Percentiles rank a stretch among this genome's conserved stretches.
phyloP scores from a whole-genome alignment of 345 rosid genomes.

The Dimocarpus longan region DNA sequence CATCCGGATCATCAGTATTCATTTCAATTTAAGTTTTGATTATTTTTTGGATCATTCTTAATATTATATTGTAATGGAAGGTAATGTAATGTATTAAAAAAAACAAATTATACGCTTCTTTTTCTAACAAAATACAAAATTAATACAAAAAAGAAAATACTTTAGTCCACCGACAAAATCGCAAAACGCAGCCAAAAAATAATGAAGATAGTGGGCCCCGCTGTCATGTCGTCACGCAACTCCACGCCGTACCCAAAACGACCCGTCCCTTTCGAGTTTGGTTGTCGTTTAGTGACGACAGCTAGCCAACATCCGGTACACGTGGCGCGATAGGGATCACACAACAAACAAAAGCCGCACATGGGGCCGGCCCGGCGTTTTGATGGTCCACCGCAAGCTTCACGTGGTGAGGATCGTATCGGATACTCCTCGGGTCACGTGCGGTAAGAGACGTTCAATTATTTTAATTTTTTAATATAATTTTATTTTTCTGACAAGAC shows the following conservation, averaged over 20 bases:
- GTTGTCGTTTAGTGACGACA: neutral
- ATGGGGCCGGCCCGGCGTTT: neutral
- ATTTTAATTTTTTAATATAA: too few species aligned
- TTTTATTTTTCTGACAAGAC: too few species aligned
- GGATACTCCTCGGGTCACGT: slow-evolving; percentile 28
- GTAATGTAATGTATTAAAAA: too few species aligned
- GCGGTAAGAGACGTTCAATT: neutral
- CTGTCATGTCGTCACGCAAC: neutral
- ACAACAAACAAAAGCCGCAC: neutral
- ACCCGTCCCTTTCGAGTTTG: slow-evolving; percentile 9
- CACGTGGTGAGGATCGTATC: slow-evolving; percentile 20
- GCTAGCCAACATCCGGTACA: neutral
- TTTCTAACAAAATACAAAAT: neutral
- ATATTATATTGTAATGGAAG: too few species aligned
- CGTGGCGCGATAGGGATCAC: slow-evolving; percentile 22
- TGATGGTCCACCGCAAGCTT: slow-evolving; percentile 9
- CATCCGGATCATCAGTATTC: too few species aligned
- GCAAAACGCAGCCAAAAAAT: neutral
- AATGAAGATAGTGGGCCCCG: neutral
- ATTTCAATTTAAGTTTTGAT: too few species aligned
- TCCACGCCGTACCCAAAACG: neutral
- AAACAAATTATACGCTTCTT: too few species aligned
- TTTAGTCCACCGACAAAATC: slow-evolving; percentile 16
- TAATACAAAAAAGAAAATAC: neutral
- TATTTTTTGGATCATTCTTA: too few species aligned